Evolutionary conservation across 148 eudicot genomes (phyloP).

Genomic region (Diospyros lotus): DNA sequence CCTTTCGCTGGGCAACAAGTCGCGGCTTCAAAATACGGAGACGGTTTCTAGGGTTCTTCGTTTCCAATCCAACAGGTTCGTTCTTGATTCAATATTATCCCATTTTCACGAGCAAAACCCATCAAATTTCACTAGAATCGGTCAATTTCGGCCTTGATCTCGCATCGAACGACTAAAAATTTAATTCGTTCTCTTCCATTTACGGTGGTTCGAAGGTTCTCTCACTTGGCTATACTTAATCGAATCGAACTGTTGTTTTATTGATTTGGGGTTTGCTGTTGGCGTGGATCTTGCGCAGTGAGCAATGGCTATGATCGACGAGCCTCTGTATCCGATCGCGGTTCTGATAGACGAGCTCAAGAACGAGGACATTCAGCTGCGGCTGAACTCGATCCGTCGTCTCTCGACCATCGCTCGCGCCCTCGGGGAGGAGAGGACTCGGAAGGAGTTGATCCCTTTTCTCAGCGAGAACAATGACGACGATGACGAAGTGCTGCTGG

Average conservation of each 20-base stretch:
- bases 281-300: neutral
- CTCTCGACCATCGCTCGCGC: slow-evolving; percentile 57
- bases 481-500: slow-evolving; percentile 56
- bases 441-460: slow-evolving; percentile 57
- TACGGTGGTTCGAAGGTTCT: too few relatives aligned
- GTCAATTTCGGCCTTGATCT: too few relatives aligned
- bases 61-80: too few relatives aligned
- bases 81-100: too few relatives aligned
- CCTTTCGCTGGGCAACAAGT: too few relatives aligned
- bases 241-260: neutral
- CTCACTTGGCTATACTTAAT: too few relatives aligned
- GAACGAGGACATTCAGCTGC: slow-evolving; percentile 82
- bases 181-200: too few relatives aligned
- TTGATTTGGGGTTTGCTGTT: neutral
- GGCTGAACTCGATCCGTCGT: slow-evolving; percentile 60
- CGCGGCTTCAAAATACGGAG: too few relatives aligned
- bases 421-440: slow-evolving; percentile 50
- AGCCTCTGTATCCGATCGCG: slow-evolving; percentile 83
- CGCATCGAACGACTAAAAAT: too few relatives aligned
- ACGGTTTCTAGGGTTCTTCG: too few relatives aligned
- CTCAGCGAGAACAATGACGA: slow-evolving; percentile 55
- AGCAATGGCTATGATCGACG: slow-evolving; percentile 52
- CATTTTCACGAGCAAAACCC: too few relatives aligned
- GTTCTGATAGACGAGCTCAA: slow-evolving; percentile 88
- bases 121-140: too few relatives aligned